Conservation (phyloP, 1,139 yeast species). For the Diutina catenulata region DNA sequence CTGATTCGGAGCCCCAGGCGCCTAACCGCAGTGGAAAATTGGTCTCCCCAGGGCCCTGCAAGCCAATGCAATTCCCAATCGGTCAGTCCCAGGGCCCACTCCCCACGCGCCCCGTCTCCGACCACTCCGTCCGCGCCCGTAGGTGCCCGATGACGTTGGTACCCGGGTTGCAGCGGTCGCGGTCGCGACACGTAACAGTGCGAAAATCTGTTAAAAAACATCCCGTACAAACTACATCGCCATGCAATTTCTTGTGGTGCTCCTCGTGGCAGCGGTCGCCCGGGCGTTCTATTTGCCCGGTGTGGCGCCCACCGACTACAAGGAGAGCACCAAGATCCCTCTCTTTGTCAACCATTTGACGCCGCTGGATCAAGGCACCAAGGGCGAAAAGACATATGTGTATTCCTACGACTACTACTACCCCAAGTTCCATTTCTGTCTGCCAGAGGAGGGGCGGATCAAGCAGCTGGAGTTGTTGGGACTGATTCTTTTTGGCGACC, state of each 20-base stretch:
- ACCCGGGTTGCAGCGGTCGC: too few relatives aligned
- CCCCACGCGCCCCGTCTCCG: too few relatives aligned
- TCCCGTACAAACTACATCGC: too few relatives aligned
- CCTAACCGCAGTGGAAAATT: too few relatives aligned
- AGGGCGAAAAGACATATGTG: slow-evolving; percentile 38
- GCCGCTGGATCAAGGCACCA: slow-evolving; percentile 50
- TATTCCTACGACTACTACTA: slow-evolving; percentile 82
- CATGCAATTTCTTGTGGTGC: slow-evolving; percentile 1
- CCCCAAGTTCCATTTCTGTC: slow-evolving; percentile 73
- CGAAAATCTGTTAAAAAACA: too few relatives aligned
- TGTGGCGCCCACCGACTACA: slow-evolving; percentile 85
- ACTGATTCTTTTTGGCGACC: slow-evolving; percentile 86
- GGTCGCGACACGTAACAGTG: too few relatives aligned
- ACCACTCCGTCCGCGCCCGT: too few relatives aligned
- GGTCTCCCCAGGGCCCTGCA: too few relatives aligned
- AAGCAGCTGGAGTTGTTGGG: slow-evolving; percentile 88
- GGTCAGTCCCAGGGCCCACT: too few relatives aligned
- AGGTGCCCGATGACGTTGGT: too few relatives aligned
- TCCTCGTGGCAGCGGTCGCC: background rate
- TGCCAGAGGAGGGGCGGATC: slow-evolving; percentile 54
- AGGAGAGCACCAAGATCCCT: slow-evolving; percentile 60
- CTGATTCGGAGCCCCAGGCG: too few relatives aligned
- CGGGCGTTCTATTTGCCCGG: slow-evolving; percentile 77
- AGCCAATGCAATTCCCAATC: too few relatives aligned
- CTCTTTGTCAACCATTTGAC: slow-evolving; percentile 82